A percentile compares a stretch with the other conserved stretches of the same genome.
Conservation (phyloP, 805 yeast genomes). For the Torulaspora gathmanii region DNA sequence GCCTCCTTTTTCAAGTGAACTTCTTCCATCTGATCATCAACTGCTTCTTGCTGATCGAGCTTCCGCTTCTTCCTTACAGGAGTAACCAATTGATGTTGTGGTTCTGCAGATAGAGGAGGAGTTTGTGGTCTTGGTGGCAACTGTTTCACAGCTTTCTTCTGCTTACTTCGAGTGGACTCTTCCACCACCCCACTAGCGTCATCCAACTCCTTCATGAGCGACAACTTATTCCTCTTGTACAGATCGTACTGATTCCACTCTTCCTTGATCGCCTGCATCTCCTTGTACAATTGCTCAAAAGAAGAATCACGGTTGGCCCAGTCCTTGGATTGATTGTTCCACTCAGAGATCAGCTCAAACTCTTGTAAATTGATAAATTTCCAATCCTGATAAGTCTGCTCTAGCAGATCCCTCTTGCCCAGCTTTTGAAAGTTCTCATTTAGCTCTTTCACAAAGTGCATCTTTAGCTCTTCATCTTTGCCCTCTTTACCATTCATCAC, state of each 20-base stretch:
- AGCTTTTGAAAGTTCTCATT: conserved; percentile 22
- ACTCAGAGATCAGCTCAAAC: conserved; percentile 35
- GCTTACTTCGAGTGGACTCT: conserved; percentile 1
- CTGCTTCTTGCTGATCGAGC: conserved; percentile 1
- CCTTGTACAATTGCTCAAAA: conserved; percentile 18
- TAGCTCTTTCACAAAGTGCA: conserved; percentile 15
- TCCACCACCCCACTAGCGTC: conserved; percentile 2
- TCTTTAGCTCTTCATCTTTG: conserved; percentile 7
- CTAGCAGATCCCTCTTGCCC: conserved; percentile 24
- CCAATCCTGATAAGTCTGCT: conserved; percentile 34
- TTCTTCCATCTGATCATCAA: conserved; percentile 5
- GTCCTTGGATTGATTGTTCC: conserved; percentile 32
- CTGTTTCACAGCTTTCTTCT: conserved; percentile 1
- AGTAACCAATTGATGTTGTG: neutral
- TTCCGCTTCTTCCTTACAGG: conserved; percentile 3
- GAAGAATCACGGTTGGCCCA: conserved; percentile 18
- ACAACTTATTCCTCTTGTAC: conserved; percentile 14
- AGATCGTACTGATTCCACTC: conserved; percentile 28
- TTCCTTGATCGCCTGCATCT: conserved; percentile 19
- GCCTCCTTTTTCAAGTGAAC: conserved; percentile 1
- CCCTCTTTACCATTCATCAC: conserved; percentile 5
- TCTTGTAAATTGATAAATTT: conserved; percentile 35
- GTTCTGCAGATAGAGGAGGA: conserved; percentile 1
- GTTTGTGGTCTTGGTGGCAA: neutral
- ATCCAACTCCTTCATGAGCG: conserved; percentile 14